Conservation (phyloP, 1,139 yeast species). For the Hyphopichia burtonii region DNA sequence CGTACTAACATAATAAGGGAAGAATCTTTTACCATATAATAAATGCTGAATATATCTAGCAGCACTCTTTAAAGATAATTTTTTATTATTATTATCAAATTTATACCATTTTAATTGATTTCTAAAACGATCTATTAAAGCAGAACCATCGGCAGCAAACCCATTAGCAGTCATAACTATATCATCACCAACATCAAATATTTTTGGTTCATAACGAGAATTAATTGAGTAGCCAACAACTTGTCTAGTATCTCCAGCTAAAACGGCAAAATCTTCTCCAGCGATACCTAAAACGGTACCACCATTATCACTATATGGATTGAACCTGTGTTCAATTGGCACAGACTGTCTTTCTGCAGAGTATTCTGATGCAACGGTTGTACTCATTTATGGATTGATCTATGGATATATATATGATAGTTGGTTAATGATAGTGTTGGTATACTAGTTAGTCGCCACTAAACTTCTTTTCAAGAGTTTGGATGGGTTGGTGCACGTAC, state of each 20-base stretch:
- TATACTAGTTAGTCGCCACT: neutral
- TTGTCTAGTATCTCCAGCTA: conserved; percentile 98
- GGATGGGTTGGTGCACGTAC: too few species aligned
- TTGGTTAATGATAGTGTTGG: too few species aligned
- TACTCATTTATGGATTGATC: conserved; percentile 14
- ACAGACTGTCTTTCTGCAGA: conserved; percentile 49
- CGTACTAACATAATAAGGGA: conserved; percentile 96
- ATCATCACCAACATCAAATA: conserved; percentile 86
- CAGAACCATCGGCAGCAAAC: conserved; percentile 92
- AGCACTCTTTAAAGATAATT: conserved; percentile 65
- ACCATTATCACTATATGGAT: conserved; percentile 95
- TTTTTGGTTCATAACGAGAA: conserved; percentile 89
- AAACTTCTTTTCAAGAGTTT: too few species aligned
- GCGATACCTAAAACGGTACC: conserved; percentile 98
- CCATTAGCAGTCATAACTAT: conserved; percentile 92
- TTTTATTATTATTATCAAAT: conserved; percentile 76
- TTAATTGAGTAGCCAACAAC: conserved; percentile 92
- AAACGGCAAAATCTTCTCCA: conserved; percentile 93
- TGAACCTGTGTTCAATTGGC: conserved; percentile 91
- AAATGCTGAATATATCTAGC: conserved; percentile 92
- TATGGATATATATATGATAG: too few species aligned
- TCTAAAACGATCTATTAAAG: conserved; percentile 73
- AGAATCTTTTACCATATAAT: conserved; percentile 88
- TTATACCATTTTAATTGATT: conserved; percentile 91
- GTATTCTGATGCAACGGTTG: conserved; percentile 62